These are phyloP conservation scores for Paecilomyces sp. DNA, from an alignment of 2,329 filamentous ascomycete species.

Conservation along the genomic window DNA sequence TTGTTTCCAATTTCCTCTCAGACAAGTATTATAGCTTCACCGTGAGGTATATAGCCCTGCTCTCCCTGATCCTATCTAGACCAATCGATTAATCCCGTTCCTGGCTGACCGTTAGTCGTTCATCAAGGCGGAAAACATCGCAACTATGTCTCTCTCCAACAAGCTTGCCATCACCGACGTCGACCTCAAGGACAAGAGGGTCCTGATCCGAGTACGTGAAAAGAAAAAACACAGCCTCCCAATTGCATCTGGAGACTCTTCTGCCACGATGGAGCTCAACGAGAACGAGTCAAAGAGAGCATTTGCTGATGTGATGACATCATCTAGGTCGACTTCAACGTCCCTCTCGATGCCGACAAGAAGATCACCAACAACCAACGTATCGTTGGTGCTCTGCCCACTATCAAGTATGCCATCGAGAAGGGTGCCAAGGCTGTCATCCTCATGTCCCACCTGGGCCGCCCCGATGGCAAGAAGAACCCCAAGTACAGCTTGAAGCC, in stretches of 20 bases:
- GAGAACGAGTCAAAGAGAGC: neutral
- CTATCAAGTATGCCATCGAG: conserved; percentile 89
- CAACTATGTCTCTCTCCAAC: conserved; percentile 87
- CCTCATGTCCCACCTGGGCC: conserved; percentile 97
- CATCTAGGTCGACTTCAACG: conserved; percentile 94
- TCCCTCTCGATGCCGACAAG: conserved; percentile 86
- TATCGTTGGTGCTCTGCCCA: conserved; percentile 90
- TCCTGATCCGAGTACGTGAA: conserved; percentile 81
- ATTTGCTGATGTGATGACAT: neutral
- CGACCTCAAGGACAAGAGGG: conserved; percentile 96
- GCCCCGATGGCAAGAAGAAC: conserved; percentile 83
- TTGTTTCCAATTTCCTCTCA: neutral
- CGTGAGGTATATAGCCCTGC: neutral
- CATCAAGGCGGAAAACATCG: neutral
- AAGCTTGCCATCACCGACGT: conserved; percentile 96
- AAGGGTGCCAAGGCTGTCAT: conserved; percentile 86
- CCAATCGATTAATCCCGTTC: neutral
- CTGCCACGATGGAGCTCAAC: neutral
- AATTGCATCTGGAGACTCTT: conserved; percentile 8
- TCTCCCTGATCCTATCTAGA: neutral
- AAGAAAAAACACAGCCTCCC: neutral
- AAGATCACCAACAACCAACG: conserved; percentile 98
- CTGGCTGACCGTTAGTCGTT: neutral
- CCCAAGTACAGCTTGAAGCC: conserved; percentile 92
- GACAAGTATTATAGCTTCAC: neutral